Evolutionary conservation across 1,139 yeast species (phyloP).

Genomic region (Martiniozyma asiatica): DNA sequence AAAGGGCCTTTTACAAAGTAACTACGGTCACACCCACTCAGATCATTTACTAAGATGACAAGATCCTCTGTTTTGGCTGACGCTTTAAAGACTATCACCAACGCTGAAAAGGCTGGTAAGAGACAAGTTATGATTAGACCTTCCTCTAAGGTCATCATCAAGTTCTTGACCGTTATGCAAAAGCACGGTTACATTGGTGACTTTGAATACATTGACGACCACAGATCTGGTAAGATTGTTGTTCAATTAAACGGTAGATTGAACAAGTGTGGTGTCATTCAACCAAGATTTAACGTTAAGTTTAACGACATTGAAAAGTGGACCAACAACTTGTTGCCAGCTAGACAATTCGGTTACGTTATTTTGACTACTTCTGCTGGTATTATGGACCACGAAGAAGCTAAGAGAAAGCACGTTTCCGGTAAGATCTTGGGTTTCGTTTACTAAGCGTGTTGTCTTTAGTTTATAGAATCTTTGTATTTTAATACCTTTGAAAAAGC

Average conservation of each 20-base stretch:
- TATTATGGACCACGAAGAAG: constrained; percentile 99
- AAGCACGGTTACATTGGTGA: constrained; percentile 98
- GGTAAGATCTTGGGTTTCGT: constrained; percentile 97
- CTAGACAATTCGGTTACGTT: constrained; percentile 97
- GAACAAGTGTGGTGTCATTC: constrained; percentile 97
- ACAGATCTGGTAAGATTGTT: constrained; percentile 97
- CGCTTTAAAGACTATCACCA: constrained; percentile 96
- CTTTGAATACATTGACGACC: constrained; percentile 97
- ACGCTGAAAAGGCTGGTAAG: constrained; percentile 99
- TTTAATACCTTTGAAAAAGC: too few relatives aligned
- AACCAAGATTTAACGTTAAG: constrained; percentile 96
- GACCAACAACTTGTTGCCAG: constrained; percentile 96
- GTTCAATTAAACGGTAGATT: constrained; percentile 96
- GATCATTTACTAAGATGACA: constrained; percentile 50
- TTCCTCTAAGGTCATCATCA: constrained; percentile 95
- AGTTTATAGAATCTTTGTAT: constrained; percentile 3
- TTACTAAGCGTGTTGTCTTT: constrained; percentile 36
- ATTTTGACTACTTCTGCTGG: constrained; percentile 98
- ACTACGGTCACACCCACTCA: too few relatives aligned
- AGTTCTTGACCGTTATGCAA: constrained; percentile 95
- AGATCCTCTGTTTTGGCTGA: constrained; percentile 98
- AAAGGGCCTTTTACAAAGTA: too few relatives aligned
- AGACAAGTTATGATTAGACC: constrained; percentile 99
- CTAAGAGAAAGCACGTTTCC: constrained; percentile 99
- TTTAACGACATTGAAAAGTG: constrained; percentile 91